These are phyloP conservation scores for Boletus pseudo-olivaceus DNA, from an alignment of 768 basidiomycete species.

Conservation along the genomic window DNA sequence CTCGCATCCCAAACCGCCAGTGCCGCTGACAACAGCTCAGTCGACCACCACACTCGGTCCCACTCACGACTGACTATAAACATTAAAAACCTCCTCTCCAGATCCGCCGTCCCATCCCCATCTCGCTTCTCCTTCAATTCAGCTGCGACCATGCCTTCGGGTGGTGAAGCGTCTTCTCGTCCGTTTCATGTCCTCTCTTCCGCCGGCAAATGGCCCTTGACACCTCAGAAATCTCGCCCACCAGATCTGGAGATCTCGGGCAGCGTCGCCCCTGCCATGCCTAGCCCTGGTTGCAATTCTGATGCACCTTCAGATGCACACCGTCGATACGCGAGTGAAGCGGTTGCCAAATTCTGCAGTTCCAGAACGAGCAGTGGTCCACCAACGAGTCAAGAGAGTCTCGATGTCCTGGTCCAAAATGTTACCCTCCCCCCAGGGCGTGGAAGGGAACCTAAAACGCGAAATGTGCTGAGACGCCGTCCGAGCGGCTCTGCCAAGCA, in stretches of 20 bases:
- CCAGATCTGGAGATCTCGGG: constrained; percentile 23
- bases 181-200: constrained; percentile 7
- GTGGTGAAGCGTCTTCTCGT: constrained; percentile 5
- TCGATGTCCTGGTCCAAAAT: constrained; percentile 7
- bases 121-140: constrained; percentile 24
- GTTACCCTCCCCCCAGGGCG: background rate
- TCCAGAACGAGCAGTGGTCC: background rate
- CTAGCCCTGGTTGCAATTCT: background rate
- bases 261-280: constrained; percentile 1
- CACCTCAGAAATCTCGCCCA: constrained; percentile 20
- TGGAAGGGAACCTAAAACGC: constrained; percentile 18
- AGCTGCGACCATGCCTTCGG: constrained; percentile 2
- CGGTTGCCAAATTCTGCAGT: constrained; percentile 2
- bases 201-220: constrained; percentile 12
- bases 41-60: constrained; percentile 10
- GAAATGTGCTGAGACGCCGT: constrained; percentile 33
- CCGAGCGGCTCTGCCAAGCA: constrained; percentile 27
- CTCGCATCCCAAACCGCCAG: background rate
- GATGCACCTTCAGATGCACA: constrained; percentile 11
- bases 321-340: constrained; percentile 21
- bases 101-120: constrained; percentile 25
- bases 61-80: constrained; percentile 21
- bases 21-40: background rate
- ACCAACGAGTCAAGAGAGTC: constrained; percentile 13
- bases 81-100: constrained; percentile 37